Conservation (phyloP, 768 basidiomycete genomes). For the Agaricus sinodeliciosus region DNA sequence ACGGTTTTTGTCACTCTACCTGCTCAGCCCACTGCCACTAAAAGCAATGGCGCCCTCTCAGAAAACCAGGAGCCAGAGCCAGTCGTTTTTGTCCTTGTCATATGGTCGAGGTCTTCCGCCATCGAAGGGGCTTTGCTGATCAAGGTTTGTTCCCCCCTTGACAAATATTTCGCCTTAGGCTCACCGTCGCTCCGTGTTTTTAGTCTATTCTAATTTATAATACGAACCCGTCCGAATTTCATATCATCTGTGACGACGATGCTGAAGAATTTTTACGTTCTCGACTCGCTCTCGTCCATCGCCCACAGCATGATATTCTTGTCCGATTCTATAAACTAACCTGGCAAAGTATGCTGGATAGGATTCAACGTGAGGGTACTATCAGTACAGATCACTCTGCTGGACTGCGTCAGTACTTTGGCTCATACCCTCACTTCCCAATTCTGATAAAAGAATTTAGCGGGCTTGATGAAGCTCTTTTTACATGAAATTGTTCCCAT, state of each 20-base stretch:
- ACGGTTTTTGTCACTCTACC: neutral
- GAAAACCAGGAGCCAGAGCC: constrained; percentile 15
- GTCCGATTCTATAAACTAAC: constrained; percentile 37
- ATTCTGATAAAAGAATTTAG: constrained; percentile 16
- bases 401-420: constrained; percentile 34
- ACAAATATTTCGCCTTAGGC: constrained; percentile 1
- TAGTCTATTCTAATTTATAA: constrained; percentile 35
- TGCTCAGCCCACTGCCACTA: neutral
- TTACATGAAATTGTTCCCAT: constrained; percentile 46
- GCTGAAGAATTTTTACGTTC: constrained; percentile 32
- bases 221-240: constrained; percentile 30
- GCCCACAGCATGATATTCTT: constrained; percentile 27
- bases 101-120: constrained; percentile 36
- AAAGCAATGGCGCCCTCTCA: neutral
- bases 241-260: constrained; percentile 38
- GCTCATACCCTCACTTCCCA: neutral
- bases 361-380: constrained; percentile 38
- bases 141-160: constrained; percentile 25
- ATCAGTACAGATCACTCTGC: constrained; percentile 41
- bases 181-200: neutral
- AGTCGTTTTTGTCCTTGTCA: constrained; percentile 35
- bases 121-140: constrained; percentile 35
- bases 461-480: constrained; percentile 48
- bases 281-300: constrained; percentile 30
- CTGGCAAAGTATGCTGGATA: constrained; percentile 33